Evolutionary conservation across 1,284 basidiomycete genomes (phyloP).

Genomic region (Termitomyces sp.): DNA sequence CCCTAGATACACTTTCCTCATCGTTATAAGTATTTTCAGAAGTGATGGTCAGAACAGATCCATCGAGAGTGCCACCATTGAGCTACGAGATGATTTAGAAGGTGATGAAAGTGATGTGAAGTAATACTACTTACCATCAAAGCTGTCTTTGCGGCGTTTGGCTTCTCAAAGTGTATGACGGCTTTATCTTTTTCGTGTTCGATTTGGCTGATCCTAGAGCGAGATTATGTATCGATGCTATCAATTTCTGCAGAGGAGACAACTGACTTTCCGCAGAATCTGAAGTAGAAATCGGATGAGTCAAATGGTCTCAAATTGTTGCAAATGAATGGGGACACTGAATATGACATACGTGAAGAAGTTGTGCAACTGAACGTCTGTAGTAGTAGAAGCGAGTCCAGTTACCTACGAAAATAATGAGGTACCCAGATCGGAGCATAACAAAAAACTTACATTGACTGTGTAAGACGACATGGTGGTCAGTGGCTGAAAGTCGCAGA

Average conservation of each 20-base stretch:
- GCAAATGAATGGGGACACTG: not conserved
- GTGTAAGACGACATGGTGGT: constrained; percentile 21
- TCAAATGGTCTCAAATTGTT: not conserved
- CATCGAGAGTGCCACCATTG: constrained; percentile 69
- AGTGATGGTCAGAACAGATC: constrained; percentile 53
- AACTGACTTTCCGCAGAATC: constrained; percentile 70
- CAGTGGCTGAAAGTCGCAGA: not conserved
- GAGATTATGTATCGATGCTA: constrained; percentile 1
- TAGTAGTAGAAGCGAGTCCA: constrained; percentile 55
- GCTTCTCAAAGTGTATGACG: constrained; percentile 68
- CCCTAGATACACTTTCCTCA: constrained; percentile 29
- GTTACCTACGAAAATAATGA: constrained; percentile 48
- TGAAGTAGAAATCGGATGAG: constrained; percentile 23
- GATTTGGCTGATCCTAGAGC: constrained; percentile 55
- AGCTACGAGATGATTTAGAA: constrained; percentile 39
- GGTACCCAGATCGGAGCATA: not conserved
- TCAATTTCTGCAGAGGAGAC: too few relatives aligned
- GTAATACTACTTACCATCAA: constrained; percentile 47
- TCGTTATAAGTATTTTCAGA: constrained; percentile 60
- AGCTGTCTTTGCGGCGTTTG: constrained; percentile 75
- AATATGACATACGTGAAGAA: constrained; percentile 67
- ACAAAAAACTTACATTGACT: constrained; percentile 27
- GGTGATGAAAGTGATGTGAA: not conserved
- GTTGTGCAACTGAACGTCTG: constrained; percentile 56
- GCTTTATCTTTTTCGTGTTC: constrained; percentile 45